Evolutionary conservation across 2,329 filamentous ascomycete genomes (phyloP).

Genomic region (Sporothrix inflata): DNA sequence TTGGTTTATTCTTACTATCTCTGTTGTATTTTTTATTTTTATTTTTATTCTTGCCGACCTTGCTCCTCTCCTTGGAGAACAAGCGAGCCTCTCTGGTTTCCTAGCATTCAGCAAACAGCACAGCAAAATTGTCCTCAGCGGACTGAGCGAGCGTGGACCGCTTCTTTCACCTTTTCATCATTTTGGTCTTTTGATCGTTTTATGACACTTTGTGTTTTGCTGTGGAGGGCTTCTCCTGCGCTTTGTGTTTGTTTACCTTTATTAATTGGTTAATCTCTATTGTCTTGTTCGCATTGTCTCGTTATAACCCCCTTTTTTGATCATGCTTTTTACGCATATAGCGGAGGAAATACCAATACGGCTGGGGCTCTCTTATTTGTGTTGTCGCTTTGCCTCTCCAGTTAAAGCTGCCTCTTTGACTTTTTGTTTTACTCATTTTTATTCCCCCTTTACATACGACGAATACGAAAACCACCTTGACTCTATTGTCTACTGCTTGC

Average conservation of each 20-base stretch:
- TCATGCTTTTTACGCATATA: neutral
- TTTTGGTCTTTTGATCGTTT: neutral
- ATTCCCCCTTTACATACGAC: neutral
- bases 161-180: neutral
- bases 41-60: neutral
- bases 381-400: neutral
- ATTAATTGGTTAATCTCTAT: neutral
- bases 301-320: too few relatives aligned
- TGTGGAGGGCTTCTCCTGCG: neutral
- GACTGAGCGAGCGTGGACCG: neutral
- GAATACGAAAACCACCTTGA: neutral
- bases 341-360: neutral
- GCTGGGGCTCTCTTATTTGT: neutral
- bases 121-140: constrained; percentile 11
- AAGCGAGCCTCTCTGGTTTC: neutral
- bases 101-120: constrained; percentile 1
- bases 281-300: neutral
- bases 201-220: neutral
- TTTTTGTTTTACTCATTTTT: neutral
- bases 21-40: neutral
- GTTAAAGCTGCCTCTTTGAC: too few relatives aligned
- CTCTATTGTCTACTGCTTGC: too few relatives aligned
- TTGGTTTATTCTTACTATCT: neutral
- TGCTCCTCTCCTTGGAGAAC: too few relatives aligned
- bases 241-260: neutral